These are phyloP conservation scores for Pilatotrama ljubarskyi DNA, from an alignment of 768 basidiomycete species.

Conservation along the genomic window DNA sequence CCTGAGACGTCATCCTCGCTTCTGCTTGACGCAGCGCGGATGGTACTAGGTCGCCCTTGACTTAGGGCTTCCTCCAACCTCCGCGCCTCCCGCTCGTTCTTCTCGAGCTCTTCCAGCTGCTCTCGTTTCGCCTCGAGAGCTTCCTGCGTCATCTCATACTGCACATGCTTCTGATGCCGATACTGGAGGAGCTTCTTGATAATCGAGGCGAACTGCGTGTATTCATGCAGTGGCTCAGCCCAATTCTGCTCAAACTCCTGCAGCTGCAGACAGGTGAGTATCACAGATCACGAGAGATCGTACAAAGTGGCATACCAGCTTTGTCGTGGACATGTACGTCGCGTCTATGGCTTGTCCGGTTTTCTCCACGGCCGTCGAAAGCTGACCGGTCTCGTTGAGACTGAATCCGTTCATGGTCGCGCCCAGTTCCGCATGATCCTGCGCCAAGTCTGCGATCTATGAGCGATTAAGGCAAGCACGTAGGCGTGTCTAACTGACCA, in stretches of 20 bases:
- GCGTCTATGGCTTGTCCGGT: conserved; percentile 96
- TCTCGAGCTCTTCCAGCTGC: conserved; percentile 85
- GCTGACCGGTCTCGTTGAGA: conserved; percentile 72
- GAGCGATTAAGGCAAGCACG: background rate
- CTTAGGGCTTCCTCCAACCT: conserved; percentile 83
- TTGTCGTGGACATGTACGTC: conserved; percentile 90
- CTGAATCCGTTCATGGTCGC: conserved; percentile 93
- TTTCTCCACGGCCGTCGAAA: conserved; percentile 90
- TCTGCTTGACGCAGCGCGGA: conserved; percentile 24
- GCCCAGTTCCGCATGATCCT: conserved; percentile 89
- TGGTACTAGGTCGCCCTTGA: conserved; percentile 24
- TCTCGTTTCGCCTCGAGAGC: conserved; percentile 81
- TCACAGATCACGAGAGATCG: background rate
- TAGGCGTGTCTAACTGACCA: conserved; percentile 48
- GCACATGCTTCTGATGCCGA: conserved; percentile 97
- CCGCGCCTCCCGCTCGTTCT: conserved; percentile 87
- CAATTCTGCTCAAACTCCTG: conserved; percentile 94
- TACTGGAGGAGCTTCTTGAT: conserved; percentile 94
- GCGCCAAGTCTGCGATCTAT: conserved; percentile 60
- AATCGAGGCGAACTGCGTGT: conserved; percentile 90
- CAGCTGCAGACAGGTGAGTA: conserved; percentile 48
- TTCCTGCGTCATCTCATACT: conserved; percentile 97
- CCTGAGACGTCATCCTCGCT: conserved; percentile 30
- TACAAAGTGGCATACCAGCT: conserved; percentile 58
- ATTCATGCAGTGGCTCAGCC: conserved; percentile 95